Base-by-base conservation (phyloP, 1,284 basidiomycete genomes). In the Cryptococcus sp. region DNA sequence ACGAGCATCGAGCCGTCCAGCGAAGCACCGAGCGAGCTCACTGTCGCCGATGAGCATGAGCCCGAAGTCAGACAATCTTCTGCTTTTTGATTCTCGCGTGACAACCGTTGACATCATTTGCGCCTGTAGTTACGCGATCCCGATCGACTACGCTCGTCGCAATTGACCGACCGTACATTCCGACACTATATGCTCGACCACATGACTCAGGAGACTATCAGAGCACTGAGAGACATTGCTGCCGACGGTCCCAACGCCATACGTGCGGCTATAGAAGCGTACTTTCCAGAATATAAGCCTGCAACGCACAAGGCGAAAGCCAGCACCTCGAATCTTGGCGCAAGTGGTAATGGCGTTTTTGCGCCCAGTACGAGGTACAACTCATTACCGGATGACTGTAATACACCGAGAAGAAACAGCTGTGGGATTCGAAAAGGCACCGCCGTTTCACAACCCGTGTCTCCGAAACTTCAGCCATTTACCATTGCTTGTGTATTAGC, bases 131-230 rank as follows among this genome's bases (percentile, higher is more conserved):
- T 76, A 1, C 67, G 66, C 1, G 67, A 73, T 45, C 73, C 74
- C 0, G 46, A 57, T 16, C 64, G 62, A 44, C 62, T 77, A 3
- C 61, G 65, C 11, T 64, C 68, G 11, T 66, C 64, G 5, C 70
- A 68, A 19, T 59, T 76, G 3, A 73, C 68, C 6, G 72, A 73
- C 15, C 44, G 44, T 4, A 76, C 70, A 7, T 77, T 72, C 67
- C 69, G 69, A 16, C 68, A 62, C 41, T 77, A 77, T 52, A 56
- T 73, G 13, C 56, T 72, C n/a, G 72, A 77, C 59, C 57, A 73
- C 44, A 68, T 75, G 59, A 68, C 58, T 5, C 65, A 69, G 10
- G 64, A 65, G 37, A 65, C 58, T 3, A 57, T 65, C 44, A 20
- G 53, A 2, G 16, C 49, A 1, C 46, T 63, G 13, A 38, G 60